These are phyloP conservation scores for Aspergillus unguis DNA, from an alignment of 2,329 filamentous ascomycete genomes.

Conservation along the genomic window DNA sequence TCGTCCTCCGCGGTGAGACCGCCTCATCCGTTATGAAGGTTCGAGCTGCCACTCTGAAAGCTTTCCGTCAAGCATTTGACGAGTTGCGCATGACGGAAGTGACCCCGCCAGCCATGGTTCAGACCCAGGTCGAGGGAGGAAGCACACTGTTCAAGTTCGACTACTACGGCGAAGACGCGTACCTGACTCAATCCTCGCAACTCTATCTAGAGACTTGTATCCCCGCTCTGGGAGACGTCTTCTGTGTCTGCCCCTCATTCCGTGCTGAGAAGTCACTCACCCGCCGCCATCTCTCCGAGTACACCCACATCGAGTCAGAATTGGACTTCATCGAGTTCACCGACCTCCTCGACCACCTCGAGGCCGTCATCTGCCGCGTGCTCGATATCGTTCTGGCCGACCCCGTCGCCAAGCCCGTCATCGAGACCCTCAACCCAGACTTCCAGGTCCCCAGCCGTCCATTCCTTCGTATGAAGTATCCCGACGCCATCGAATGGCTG, in stretches of 20 bases:
- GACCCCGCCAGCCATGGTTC: conserved; percentile 83
- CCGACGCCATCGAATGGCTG: conserved; percentile 92
- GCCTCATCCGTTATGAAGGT: conserved; percentile 85
- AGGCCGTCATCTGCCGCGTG: conserved; percentile 82
- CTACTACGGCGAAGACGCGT: conserved; percentile 87
- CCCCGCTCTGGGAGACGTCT: conserved; percentile 87
- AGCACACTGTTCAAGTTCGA: conserved; percentile 84
- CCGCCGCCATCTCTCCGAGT: conserved; percentile 89
- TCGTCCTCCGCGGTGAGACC: conserved; percentile 79
- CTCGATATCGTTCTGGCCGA: conserved; percentile 74
- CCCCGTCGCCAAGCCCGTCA: conserved; percentile 65
- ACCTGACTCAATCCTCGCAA: conserved; percentile 94
- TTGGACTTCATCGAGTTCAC: conserved; percentile 93
- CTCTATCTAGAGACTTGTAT: conserved; percentile 95
- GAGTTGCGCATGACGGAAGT: conserved; percentile 78
- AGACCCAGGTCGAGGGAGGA: conserved; percentile 92
- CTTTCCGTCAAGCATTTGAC: conserved; percentile 76
- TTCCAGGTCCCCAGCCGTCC: conserved; percentile 79
- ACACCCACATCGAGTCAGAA: conserved; percentile 94
- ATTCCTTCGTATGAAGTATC: conserved; percentile 93
- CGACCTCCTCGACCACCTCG: conserved; percentile 82
- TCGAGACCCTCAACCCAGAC: conserved; percentile 85
- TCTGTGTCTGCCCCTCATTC: conserved; percentile 98
- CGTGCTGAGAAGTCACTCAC: conserved; percentile 95
- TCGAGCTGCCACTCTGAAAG: conserved; percentile 73